These are phyloP conservation scores for Wickerhamomyces sp. DNA, from an alignment of 1,139 yeast species.

Conservation along the genomic window DNA sequence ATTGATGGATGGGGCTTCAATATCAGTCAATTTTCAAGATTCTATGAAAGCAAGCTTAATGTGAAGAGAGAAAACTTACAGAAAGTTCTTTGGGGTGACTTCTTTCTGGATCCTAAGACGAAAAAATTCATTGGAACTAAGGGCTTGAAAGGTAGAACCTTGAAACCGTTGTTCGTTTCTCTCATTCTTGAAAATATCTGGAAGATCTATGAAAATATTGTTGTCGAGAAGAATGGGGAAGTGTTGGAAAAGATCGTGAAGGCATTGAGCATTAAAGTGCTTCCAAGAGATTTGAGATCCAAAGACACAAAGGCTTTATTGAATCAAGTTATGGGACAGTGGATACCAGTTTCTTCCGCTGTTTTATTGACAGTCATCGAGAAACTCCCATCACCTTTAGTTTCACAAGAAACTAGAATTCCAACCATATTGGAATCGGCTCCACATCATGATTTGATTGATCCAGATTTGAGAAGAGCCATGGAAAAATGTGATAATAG, in stretches of 20 bases:
- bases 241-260: slow-evolving; percentile 69
- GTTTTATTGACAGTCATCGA: slow-evolving; percentile 81
- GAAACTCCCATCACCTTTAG: slow-evolving; percentile 74
- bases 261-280: slow-evolving; percentile 62
- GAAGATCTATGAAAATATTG: slow-evolving; percentile 77
- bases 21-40: slow-evolving; percentile 79
- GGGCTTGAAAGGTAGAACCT: slow-evolving; percentile 40
- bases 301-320: slow-evolving; percentile 67
- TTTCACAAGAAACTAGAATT: slow-evolving; percentile 69
- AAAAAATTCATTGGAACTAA: slow-evolving; percentile 69
- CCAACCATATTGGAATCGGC: slow-evolving; percentile 59
- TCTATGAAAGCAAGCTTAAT: slow-evolving; percentile 81
- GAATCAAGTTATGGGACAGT: slow-evolving; percentile 76
- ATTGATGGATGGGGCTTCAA: slow-evolving; percentile 98
- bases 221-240: slow-evolving; percentile 62
- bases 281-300: slow-evolving; percentile 74
- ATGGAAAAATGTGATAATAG: slow-evolving; percentile 60
- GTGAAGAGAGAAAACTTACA: slow-evolving; percentile 74
- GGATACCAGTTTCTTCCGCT: slow-evolving; percentile 92
- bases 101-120: slow-evolving; percentile 80
- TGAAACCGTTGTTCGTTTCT: slow-evolving; percentile 83
- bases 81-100: slow-evolving; percentile 96
- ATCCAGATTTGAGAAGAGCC: slow-evolving; percentile 43
- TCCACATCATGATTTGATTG: slow-evolving; percentile 48
- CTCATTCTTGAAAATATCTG: slow-evolving; percentile 87